Base-by-base conservation (phyloP, 805 yeast genomes). In the Sugiyamaella lignohabitans region DNA sequence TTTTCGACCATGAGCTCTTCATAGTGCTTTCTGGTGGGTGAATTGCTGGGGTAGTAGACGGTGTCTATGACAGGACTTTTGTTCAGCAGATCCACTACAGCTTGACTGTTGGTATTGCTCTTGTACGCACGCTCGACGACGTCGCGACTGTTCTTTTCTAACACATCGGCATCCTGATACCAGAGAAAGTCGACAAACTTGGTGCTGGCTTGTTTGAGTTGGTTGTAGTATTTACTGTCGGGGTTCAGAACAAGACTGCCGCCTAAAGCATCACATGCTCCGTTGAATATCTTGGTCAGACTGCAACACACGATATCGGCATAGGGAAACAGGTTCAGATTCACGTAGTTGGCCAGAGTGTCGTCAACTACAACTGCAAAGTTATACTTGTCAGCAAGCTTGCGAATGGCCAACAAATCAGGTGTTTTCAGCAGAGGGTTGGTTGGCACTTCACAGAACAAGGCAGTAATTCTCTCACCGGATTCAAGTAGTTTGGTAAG, bases 251-350 rank as follows among this genome's bases (percentile, higher is more conserved):
- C 80, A 51, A 89, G 64, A 8, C 91, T 80, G 2, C 98, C 98
- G 0, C 88, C 96, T 89, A 91, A 84, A 43, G 91, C 97, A 59
- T 91, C 88, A 27, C 95, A 83, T 62, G 87, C 96, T 19, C 98
- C 97, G 32, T 89, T 81, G 62, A 93, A 93, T 16, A 89, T 84
- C 63, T 93, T 93, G 8, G 97, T 89, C 52, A 93, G 71, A 5
- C 96, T 87, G 27, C 91, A 78, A 29, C 82, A 91, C n/a, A 86
- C 83, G 42, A 89, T 75, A 64, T 93, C 98, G n/a, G 87, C 82
- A 61, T 78, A 84, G 17, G 86, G 83, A 47, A 87, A 70, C 3
- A 84, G 84, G 55, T 87, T 84, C 41, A 88, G 75, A 64, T 93
- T 93, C 50, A 84, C 73, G 59, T 87, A 82, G 58, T 93, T 93